These are phyloP conservation scores for Hyaloscypha bicolor DNA, from an alignment of 495 filamentous ascomycete genomes.

Conservation along the genomic window DNA sequence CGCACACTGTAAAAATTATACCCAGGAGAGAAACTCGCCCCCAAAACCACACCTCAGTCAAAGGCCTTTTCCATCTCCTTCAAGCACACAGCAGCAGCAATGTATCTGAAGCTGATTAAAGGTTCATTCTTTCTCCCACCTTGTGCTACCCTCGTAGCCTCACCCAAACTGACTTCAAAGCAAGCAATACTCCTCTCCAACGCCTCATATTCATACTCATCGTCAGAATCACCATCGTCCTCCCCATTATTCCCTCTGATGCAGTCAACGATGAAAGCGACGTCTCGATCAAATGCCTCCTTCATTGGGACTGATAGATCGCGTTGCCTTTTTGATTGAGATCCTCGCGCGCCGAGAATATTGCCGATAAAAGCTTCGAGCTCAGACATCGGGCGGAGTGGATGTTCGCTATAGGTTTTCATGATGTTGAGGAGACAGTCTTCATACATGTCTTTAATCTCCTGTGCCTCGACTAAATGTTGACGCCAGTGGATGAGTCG, in stretches of 20 bases:
- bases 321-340: slow-evolving; percentile 59
- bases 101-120: slow-evolving; percentile 15
- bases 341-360: slow-evolving; percentile 64
- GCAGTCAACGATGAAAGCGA: slow-evolving; percentile 14
- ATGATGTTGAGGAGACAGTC: slow-evolving; percentile 57
- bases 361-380: slow-evolving; percentile 74
- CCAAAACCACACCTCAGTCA: too few relatives aligned
- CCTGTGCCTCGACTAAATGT: slow-evolving; percentile 42
- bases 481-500: slow-evolving; percentile 3
- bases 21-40: too few relatives aligned
- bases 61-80: neutral
- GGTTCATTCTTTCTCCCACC: neutral
- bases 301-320: slow-evolving; percentile 61
- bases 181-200: slow-evolving; percentile 12
- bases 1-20: too few relatives aligned
- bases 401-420: slow-evolving; percentile 56
- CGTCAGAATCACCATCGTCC: neutral
- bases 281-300: slow-evolving; percentile 52
- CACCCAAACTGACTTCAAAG: slow-evolving; percentile 5
- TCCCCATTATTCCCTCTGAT: slow-evolving; percentile 1
- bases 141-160: neutral
- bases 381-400: slow-evolving; percentile 60
- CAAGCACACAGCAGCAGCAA: slow-evolving; percentile 17
- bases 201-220: neutral
- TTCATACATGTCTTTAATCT: slow-evolving; percentile 59